A percentile compares a stretch with the other conserved stretches of the same genome.
Evolutionary conservation across 331 rosid species (phyloP).

Genomic region (Pyrus hybrid): DNA sequence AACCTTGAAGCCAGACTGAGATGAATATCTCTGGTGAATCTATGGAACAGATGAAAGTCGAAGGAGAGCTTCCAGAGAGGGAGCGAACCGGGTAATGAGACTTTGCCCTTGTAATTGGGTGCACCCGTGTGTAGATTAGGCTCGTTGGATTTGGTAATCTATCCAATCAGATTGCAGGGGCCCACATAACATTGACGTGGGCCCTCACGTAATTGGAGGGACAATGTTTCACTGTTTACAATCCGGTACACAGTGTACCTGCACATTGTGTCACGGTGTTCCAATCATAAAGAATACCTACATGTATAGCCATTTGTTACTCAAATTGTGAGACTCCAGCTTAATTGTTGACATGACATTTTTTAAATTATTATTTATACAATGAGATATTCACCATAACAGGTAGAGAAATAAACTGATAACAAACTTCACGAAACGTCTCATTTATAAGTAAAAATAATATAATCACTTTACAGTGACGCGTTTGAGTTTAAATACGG

Average conservation of each 20-base stretch:
- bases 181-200: not conserved
- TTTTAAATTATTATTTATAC: too few species aligned
- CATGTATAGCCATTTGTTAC: not conserved
- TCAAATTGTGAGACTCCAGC: not conserved
- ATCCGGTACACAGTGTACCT: not conserved
- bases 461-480: too few species aligned
- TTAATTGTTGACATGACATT: too few species aligned
- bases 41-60: not conserved
- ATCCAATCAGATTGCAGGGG: not conserved
- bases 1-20: slow-evolving; percentile 21
- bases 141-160: not conserved
- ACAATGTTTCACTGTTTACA: not conserved
- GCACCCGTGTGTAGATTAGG: not conserved
- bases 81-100: not conserved
- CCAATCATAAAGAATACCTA: not conserved
- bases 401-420: not conserved
- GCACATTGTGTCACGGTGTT: not conserved
- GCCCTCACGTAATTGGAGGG: not conserved
- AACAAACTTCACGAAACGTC: too few species aligned
- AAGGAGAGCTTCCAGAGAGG: not conserved
- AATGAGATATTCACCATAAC: not conserved
- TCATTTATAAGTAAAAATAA: too few species aligned
- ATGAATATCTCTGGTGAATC: not conserved
- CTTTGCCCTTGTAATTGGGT: not conserved
- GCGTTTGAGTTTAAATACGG: too few species aligned